Evolutionary conservation across 2,329 filamentous ascomycete species (phyloP).

Genomic region (Fusarium domesticum): DNA sequence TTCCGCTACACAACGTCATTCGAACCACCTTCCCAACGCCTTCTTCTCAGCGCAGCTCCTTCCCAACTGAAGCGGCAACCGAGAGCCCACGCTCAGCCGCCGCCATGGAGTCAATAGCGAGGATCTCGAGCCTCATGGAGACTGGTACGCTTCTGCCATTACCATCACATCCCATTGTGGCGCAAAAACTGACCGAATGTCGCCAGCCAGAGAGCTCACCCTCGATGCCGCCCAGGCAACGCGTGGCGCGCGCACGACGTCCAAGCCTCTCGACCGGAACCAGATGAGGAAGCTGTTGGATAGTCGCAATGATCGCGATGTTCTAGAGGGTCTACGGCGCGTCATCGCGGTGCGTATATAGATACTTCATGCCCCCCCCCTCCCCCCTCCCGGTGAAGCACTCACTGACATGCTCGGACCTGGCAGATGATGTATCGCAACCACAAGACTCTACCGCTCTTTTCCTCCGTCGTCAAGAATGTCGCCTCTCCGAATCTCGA

Average conservation of each 20-base stretch:
- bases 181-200: conserved; percentile 24
- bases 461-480: conserved; percentile 98
- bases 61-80: conserved; percentile 12
- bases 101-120: conserved; percentile 90
- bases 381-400: background rate
- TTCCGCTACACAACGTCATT: conserved; percentile 26
- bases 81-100: conserved; percentile 17
- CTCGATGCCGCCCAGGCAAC: conserved; percentile 94
- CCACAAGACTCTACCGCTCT: conserved; percentile 85
- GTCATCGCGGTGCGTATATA: conserved; percentile 72
- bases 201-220: conserved; percentile 86
- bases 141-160: too few species aligned
- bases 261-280: conserved; percentile 66
- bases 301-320: conserved; percentile 87
- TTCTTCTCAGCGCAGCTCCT: conserved; percentile 7
- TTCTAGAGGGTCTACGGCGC: conserved; percentile 84
- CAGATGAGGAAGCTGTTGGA: conserved; percentile 95
- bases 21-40: conserved; percentile 18
- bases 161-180: too few species aligned
- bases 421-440: conserved; percentile 88
- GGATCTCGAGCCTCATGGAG: conserved; percentile 91
- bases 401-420: conserved; percentile 5
- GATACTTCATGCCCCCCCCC: too few species aligned
- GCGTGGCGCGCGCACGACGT: conserved; percentile 59
- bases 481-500: conserved; percentile 90